Evolutionary conservation across 73 alveolate genomes (phyloP).

Genomic region (Stentor roeselii): DNA sequence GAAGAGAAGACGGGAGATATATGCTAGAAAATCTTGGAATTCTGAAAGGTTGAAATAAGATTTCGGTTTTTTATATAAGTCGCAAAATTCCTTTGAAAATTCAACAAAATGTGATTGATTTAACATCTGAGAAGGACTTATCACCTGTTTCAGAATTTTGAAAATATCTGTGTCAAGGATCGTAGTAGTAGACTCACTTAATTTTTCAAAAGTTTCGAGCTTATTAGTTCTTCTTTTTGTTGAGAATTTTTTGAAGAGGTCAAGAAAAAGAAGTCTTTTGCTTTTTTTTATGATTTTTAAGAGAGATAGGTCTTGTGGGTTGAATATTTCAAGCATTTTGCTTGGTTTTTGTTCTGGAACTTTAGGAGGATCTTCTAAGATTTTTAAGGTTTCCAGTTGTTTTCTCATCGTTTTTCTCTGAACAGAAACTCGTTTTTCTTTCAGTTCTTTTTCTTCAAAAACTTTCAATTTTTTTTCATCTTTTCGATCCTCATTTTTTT

Average conservation of each 20-base stretch:
- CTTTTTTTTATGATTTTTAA: background rate
- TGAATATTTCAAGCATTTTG: background rate
- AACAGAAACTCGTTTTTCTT: background rate
- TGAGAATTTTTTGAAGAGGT: constrained; percentile 38
- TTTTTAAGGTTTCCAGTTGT: constrained; percentile 1
- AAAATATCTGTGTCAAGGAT: constrained; percentile 36
- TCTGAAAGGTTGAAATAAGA: constrained; percentile 43
- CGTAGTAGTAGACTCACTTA: constrained; percentile 32
- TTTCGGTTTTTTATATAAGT: constrained; percentile 33
- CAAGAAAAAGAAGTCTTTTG: constrained; percentile 38
- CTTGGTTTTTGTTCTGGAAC: background rate
- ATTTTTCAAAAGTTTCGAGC: constrained; percentile 40
- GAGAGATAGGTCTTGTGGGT: background rate
- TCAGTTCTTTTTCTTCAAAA: background rate
- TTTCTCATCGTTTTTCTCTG: background rate
- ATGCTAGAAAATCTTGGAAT: constrained; percentile 35
- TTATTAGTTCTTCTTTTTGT: constrained; percentile 46
- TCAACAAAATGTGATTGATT: constrained; percentile 23
- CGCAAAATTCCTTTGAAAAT: constrained; percentile 17
- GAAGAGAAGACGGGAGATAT: constrained; percentile 44
- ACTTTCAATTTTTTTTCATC: constrained; percentile 13
- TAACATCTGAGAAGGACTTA: constrained; percentile 30
- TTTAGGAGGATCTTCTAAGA: background rate
- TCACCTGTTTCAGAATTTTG: constrained; percentile 64
- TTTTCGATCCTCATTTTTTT: constrained; percentile 37